Evolutionary conservation across 139 green algal species (phyloP).

Genomic region (Pedinophyceae sp.): DNA sequence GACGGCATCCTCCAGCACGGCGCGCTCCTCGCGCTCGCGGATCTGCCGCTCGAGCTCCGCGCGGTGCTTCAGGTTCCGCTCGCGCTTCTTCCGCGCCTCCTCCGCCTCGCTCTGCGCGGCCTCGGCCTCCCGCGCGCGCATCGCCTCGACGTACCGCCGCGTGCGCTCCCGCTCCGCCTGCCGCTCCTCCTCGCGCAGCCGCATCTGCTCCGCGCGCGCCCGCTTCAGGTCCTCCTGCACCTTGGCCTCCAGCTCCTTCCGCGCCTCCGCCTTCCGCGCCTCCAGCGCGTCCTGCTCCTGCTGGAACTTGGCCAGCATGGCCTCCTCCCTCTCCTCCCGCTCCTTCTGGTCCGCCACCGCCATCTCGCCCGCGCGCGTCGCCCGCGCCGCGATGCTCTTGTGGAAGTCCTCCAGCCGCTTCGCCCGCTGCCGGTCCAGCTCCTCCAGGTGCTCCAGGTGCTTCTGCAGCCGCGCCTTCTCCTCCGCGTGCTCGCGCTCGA

Average conservation of each 20-base stretch:
- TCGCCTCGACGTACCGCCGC: not conserved
- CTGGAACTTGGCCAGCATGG: constrained; percentile 1
- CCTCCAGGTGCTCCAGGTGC: constrained; percentile 1
- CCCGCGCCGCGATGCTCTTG: not conserved
- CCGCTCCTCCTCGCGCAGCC: not conserved
- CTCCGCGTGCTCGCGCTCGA: not conserved
- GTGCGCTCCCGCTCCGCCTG: not conserved
- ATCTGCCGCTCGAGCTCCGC: constrained; percentile 1
- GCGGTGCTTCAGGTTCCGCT: constrained; percentile 3
- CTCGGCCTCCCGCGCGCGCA: not conserved
- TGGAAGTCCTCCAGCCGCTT: not conserved
- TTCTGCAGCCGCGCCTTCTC: not conserved
- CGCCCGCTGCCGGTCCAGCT: not conserved
- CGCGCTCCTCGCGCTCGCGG: constrained; percentile 1
- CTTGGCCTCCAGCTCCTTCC: not conserved
- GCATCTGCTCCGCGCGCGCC: not conserved
- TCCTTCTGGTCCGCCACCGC: not conserved
- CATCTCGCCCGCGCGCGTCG: not conserved
- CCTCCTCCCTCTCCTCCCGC: constrained; percentile 1
- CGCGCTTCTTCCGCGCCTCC: not conserved
- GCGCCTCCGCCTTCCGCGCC: not conserved
- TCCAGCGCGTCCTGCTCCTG: not conserved
- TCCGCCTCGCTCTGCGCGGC: not conserved
- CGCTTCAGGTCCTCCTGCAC: not conserved
- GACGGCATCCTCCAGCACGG: not conserved